A percentile compares a stretch with the other conserved stretches of the same genome.
Conservation (phyloP, 139 green algal genomes). For the Diplosphaera chodatii region DNA sequence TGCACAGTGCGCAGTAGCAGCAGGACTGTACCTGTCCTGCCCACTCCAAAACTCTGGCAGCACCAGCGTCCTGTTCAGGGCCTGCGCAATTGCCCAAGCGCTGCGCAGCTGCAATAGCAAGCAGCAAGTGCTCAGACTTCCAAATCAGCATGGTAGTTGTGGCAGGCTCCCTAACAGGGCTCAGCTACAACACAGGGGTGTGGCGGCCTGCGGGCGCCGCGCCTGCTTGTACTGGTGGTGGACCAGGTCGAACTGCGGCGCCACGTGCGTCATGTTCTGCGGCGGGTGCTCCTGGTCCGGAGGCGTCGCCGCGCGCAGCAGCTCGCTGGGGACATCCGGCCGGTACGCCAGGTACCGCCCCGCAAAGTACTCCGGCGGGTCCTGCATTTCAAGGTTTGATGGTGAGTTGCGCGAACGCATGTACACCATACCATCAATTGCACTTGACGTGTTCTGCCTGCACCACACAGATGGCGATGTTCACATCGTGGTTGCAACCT, state of each 20-base stretch:
- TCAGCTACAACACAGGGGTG: too few relatives aligned
- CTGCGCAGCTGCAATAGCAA: conserved; percentile 29
- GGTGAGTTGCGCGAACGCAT: too few relatives aligned
- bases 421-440: too few relatives aligned
- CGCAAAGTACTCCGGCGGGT: conserved; percentile 36
- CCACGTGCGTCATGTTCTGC: not conserved
- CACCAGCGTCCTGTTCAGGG: conserved; percentile 54
- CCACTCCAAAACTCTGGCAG: conserved; percentile 75
- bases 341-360: conserved; percentile 20
- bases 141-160: too few relatives aligned
- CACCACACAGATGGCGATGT: too few relatives aligned
- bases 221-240: conserved; percentile 53
- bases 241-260: conserved; percentile 47
- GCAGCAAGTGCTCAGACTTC: too few relatives aligned
- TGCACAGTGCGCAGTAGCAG: too few relatives aligned
- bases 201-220: conserved; percentile 5
- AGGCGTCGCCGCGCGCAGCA: conserved; percentile 14
- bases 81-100: conserved; percentile 43
- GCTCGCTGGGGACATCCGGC: conserved; percentile 17
- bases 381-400: conserved; percentile 15
- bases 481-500: too few relatives aligned
- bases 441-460: too few relatives aligned
- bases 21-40: conserved; percentile 65
- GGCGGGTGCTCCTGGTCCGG: not conserved
- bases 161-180: too few relatives aligned